Evolutionary conservation across 305 asterid species (phyloP).

Genomic region (Fraxinus albicans): DNA sequence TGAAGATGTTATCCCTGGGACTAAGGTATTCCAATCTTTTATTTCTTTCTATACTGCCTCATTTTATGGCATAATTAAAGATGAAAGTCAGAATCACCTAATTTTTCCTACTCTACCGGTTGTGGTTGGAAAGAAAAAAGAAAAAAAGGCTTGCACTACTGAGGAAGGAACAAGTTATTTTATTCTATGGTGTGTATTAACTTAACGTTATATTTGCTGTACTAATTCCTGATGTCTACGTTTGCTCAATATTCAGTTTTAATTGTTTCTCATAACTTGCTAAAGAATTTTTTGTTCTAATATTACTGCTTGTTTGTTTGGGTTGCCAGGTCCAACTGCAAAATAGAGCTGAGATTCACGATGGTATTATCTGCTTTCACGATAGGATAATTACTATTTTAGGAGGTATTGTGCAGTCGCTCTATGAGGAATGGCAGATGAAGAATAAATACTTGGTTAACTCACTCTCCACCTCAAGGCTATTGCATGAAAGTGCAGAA

Average conservation of each 20-base stretch:
- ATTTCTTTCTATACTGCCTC: conserved; percentile 2
- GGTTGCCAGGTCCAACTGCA: conserved; percentile 64
- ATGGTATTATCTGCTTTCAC: conserved; percentile 70
- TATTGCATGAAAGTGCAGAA: conserved; percentile 49
- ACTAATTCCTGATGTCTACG: conserved; percentile 9
- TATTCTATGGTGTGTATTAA: conserved; percentile 1
- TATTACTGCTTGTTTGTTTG: conserved; percentile 25
- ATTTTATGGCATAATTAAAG: neutral
- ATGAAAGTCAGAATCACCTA: neutral
- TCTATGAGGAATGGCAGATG: conserved; percentile 84
- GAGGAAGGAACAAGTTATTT: neutral
- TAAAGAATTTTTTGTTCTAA: conserved; percentile 8
- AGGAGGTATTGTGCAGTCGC: conserved; percentile 83
- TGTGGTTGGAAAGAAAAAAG: neutral
- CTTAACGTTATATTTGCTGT: neutral
- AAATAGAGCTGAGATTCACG: conserved; percentile 46
- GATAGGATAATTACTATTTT: conserved; percentile 47
- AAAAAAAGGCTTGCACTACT: neutral
- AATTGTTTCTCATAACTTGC: conserved; percentile 16
- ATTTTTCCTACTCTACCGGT: conserved; percentile 5
- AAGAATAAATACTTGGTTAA: conserved; percentile 70
- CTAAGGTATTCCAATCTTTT: conserved; percentile 53
- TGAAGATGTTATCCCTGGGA: conserved; percentile 74
- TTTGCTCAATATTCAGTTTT: conserved; percentile 15
- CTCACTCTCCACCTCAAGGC: conserved; percentile 51